Evolutionary conservation across 495 filamentous ascomycete species (phyloP).

Genomic region (Annulohypoxylon maeteangense): DNA sequence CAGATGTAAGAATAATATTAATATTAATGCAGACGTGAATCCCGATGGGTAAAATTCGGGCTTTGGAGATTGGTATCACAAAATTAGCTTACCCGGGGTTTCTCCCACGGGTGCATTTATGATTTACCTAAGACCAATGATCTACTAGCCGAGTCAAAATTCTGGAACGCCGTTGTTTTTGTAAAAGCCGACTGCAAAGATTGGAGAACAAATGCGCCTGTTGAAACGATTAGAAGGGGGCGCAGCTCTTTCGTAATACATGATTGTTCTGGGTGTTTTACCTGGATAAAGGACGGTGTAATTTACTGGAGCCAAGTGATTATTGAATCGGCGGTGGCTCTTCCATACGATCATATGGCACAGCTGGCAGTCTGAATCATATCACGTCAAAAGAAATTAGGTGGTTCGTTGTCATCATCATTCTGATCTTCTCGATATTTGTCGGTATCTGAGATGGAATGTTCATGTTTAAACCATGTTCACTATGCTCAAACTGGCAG

Average conservation of each 20-base stretch:
- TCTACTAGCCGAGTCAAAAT: slow-evolving; percentile 9
- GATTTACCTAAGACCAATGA: slow-evolving; percentile 12
- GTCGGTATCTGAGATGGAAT: slow-evolving; percentile 6
- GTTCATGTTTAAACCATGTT: not conserved
- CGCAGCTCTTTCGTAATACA: slow-evolving; percentile 37
- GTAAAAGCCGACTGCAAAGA: slow-evolving; percentile 18
- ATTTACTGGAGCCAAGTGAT: slow-evolving; percentile 25
- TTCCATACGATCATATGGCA: slow-evolving; percentile 2
- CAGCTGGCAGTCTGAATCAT: slow-evolving; percentile 1
- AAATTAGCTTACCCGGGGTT: too few species aligned
- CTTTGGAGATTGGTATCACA: too few species aligned
- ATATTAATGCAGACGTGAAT: too few species aligned
- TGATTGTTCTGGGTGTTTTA: slow-evolving; percentile 19
- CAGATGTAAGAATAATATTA: too few species aligned
- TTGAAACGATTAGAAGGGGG: slow-evolving; percentile 37
- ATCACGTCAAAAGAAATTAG: slow-evolving; percentile 24
- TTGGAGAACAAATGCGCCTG: slow-evolving; percentile 19
- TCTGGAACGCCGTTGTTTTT: slow-evolving; percentile 23
- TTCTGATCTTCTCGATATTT: not conserved
- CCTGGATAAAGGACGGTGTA: slow-evolving; percentile 2
- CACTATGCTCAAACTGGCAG: not conserved
- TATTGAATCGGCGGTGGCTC: slow-evolving; percentile 15
- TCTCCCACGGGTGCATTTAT: too few species aligned
- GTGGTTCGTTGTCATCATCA: slow-evolving; percentile 19
- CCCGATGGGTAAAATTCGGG: too few species aligned